These are phyloP conservation scores for Chondrus crispus DNA, from an alignment of 23 red algal species.

Conservation along the genomic window DNA sequence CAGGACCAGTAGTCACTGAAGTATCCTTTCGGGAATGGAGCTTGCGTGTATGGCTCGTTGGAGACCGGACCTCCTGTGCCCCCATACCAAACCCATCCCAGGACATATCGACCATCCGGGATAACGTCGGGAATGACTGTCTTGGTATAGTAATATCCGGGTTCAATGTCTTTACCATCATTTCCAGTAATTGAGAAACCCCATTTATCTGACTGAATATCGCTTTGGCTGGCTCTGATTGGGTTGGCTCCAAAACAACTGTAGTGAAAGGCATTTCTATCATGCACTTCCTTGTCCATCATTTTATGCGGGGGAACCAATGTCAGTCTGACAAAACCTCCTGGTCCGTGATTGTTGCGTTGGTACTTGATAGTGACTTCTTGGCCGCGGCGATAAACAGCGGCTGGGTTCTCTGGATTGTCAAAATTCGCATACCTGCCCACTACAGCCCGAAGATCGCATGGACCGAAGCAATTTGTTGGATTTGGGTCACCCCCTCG, in stretches of 20 bases:
- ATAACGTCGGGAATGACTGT: constrained; percentile 33
- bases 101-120: constrained; percentile 58
- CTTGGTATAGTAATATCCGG: constrained; percentile 42
- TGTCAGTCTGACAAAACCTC: not conserved
- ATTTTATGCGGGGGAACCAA: not conserved
- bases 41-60: constrained; percentile 8
- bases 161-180: constrained; percentile 1
- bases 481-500: constrained; percentile 48
- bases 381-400: not conserved
- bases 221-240: not conserved
- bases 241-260: constrained; percentile 7
- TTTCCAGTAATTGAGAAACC: constrained; percentile 22
- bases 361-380: not conserved
- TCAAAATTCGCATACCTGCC: constrained; percentile 27
- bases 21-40: not conserved
- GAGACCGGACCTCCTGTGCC: constrained; percentile 3
- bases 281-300: constrained; percentile 12
- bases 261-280: constrained; percentile 7
- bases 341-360: constrained; percentile 6
- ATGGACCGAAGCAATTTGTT: constrained; percentile 30
- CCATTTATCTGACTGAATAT: not conserved
- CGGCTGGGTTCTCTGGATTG: not conserved
- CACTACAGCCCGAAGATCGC: constrained; percentile 9
- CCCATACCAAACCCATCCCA: constrained; percentile 73
- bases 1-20: constrained; percentile 69